Evolutionary conservation across 495 filamentous ascomycete genomes (phyloP), one percentile per base, ranked within the genome.

Genomic region (Penicillium macrosclerotiorum): DNA sequence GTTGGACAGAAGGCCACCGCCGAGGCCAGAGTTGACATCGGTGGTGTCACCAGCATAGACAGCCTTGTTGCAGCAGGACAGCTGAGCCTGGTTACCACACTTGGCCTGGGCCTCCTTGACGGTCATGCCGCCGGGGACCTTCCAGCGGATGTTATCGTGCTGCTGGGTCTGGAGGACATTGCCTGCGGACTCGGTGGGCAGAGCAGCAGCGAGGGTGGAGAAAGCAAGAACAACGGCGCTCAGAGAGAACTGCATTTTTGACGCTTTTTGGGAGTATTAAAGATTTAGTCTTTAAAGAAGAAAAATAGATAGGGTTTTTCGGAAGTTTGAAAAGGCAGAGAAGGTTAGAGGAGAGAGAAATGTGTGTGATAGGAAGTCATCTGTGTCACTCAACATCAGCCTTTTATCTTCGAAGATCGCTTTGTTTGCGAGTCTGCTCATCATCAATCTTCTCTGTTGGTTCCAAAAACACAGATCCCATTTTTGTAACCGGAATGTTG

Each of bases 31-130:
- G 40, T 60, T 49, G 44, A 65, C 44, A 34, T 55, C 54, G 43
- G 64, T 64, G 47, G 64, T 62, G 55, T 78, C 73, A 33, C 71
- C 70, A 12, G 65, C 64, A 55, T 72, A 69, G 47, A 35, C 57
- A 39, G 65, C 62, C 46, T 75, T 67, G 56, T 76, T 74, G 33
- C 70, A 72, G 65, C 75, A 76, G 47, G 69, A 65, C 34, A 78
- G 68, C 56, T 73, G 59, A 50, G 75, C 70, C 61, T 75, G 60
- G 52, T 67, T 52, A 56, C 75, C 75, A 42, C 75, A 78, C 57
- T 71, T 73, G 55, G 65, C 60, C 43, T 69, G 64, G 13, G 66
- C 75, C 60, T 77, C 57, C 57, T 70, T 52, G 57, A 76, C 60
- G 37, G 75, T 77, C 40, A 74, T 55, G 55, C 55, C 40, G 49